phyloP scores from a whole-genome alignment of 2,329 filamentous ascomycete species.

The Microcyclosporella mali region DNA sequence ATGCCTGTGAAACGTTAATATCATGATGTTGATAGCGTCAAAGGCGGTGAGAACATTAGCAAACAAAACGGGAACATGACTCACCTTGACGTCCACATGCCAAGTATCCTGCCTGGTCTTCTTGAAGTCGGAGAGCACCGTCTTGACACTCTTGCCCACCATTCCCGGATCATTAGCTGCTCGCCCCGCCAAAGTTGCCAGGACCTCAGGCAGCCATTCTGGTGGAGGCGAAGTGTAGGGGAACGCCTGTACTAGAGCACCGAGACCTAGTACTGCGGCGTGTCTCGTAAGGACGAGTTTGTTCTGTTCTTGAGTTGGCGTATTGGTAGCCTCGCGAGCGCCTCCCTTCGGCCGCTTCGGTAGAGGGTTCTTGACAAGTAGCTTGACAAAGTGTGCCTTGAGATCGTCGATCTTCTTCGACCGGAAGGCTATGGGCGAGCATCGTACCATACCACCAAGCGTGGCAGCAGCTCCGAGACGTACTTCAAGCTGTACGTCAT shows the following conservation, averaged over 20 bases:
- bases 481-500: conserved; percentile 87
- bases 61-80: conserved; percentile 26
- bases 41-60: not conserved
- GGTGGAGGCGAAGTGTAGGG: conserved; percentile 92
- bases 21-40: not conserved
- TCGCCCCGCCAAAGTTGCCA: conserved; percentile 75
- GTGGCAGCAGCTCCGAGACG: conserved; percentile 88
- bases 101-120: conserved; percentile 99
- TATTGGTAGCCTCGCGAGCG: conserved; percentile 44
- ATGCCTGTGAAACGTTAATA: conserved; percentile 49
- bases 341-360: conserved; percentile 58
- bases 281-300: conserved; percentile 76
- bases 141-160: conserved; percentile 93
- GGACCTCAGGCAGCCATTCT: conserved; percentile 84
- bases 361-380: conserved; percentile 77
- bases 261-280: conserved; percentile 84
- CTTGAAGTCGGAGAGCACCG: conserved; percentile 93
- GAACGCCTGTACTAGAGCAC: conserved; percentile 88
- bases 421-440: conserved; percentile 75
- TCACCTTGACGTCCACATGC: conserved; percentile 94
- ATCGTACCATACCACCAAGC: conserved; percentile 94
- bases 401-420: conserved; percentile 69
- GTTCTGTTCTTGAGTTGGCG: conserved; percentile 65
- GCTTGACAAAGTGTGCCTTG: conserved; percentile 69
- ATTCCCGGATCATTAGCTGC: conserved; percentile 85